phyloP scores from a whole-genome alignment of 139 green algal genomes.

The Pycnococcus provasolii region DNA sequence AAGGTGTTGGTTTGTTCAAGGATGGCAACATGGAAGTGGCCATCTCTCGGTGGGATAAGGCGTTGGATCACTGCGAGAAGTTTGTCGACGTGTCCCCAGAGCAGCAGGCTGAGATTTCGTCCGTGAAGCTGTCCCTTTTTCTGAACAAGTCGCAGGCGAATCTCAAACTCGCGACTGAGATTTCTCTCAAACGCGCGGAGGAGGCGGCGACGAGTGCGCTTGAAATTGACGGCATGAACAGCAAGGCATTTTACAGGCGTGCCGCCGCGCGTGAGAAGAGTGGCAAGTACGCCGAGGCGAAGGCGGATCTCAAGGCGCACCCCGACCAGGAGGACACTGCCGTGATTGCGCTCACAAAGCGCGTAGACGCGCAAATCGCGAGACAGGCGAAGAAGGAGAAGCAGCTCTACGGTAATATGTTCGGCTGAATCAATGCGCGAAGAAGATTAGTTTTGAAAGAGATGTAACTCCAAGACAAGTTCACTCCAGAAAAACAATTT shows the following conservation, averaged over 20 bases:
- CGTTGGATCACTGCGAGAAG: neutral
- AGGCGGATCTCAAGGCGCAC: neutral
- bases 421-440: neutral
- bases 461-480: too few relatives aligned
- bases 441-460: too few relatives aligned
- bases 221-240: neutral
- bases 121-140: neutral
- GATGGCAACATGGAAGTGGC: neutral
- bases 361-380: neutral
- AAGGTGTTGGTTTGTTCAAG: neutral
- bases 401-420: neutral
- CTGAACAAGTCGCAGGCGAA: neutral
- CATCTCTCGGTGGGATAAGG: neutral
- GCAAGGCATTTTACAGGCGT: neutral
- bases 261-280: neutral
- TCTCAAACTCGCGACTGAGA: neutral
- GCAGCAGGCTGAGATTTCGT: neutral
- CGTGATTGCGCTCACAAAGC: neutral
- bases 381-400: neutral
- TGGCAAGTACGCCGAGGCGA: neutral
- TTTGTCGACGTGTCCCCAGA: neutral
- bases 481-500: too few relatives aligned
- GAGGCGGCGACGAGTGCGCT: neutral
- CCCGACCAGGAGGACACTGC: neutral
- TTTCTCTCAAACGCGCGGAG: neutral